These are phyloP conservation scores for Geosmithia flava DNA, from an alignment of 2,329 filamentous ascomycete genomes.

Conservation along the genomic window DNA sequence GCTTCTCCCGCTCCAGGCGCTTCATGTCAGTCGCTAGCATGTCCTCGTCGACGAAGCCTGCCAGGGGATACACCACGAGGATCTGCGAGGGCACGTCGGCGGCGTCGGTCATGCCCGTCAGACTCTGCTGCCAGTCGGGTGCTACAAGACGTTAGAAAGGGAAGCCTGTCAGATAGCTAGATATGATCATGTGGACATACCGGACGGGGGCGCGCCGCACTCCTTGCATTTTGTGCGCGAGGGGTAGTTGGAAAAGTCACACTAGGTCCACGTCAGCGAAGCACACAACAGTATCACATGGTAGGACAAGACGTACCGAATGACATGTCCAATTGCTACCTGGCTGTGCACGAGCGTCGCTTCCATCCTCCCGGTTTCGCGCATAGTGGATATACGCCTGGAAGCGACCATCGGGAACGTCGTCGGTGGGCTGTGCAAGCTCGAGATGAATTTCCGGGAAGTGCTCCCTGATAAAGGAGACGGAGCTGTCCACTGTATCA, in stretches of 20 bases:
- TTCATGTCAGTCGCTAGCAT: conserved; percentile 60
- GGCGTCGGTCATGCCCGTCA: conserved; percentile 33
- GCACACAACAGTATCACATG: too few relatives aligned
- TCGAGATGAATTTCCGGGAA: conserved; percentile 25
- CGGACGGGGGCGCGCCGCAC: conserved; percentile 17
- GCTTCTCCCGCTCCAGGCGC: conserved; percentile 56
- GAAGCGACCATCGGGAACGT: conserved; percentile 22
- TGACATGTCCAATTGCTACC: conserved; percentile 21
- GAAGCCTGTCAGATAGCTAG: neutral
- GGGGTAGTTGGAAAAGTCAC: conserved; percentile 25
- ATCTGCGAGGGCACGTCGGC: conserved; percentile 57
- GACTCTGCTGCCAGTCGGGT: conserved; percentile 18
- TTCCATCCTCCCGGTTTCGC: conserved; percentile 19
- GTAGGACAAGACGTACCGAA: conserved; percentile 12
- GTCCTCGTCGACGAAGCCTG: conserved; percentile 58
- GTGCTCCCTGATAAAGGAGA: conserved; percentile 27
- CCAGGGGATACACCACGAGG: conserved; percentile 60
- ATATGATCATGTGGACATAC: conserved; percentile 11
- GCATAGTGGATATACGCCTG: conserved; percentile 27
- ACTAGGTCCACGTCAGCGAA: conserved; percentile 14
- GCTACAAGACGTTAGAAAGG: conserved; percentile 1
- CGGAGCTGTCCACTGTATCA: conserved; percentile 22
- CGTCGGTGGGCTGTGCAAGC: conserved; percentile 22
- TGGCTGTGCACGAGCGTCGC: conserved; percentile 12
- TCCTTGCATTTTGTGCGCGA: conserved; percentile 23